phyloP scores from a whole-genome alignment of 2,329 filamentous ascomycete species.

The Albifimbria verrucaria region DNA sequence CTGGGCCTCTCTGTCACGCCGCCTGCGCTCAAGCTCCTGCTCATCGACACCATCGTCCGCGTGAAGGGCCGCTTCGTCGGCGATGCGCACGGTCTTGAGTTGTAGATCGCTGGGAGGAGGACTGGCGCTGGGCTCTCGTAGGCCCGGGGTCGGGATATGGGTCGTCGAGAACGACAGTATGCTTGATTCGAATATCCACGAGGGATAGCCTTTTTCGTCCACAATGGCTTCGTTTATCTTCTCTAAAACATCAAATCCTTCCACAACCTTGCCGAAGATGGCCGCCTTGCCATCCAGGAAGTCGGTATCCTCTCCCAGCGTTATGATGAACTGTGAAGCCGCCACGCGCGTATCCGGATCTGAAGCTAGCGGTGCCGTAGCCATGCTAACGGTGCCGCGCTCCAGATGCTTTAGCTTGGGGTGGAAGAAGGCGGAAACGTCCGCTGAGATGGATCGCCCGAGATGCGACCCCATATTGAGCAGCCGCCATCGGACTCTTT shows the following conservation, averaged over 20 bases:
- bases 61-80: slow-evolving; percentile 79
- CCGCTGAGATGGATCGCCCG: slow-evolving; percentile 63
- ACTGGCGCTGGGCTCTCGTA: slow-evolving; percentile 75
- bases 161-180: slow-evolving; percentile 89
- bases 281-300: slow-evolving; percentile 91
- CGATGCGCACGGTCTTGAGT: slow-evolving; percentile 86
- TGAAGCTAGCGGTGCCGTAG: slow-evolving; percentile 72
- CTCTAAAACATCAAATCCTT: slow-evolving; percentile 90
- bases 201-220: slow-evolving; percentile 84
- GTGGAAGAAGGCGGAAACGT: slow-evolving; percentile 83
- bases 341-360: slow-evolving; percentile 81
- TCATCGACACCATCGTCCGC: slow-evolving; percentile 70
- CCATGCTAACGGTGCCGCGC: slow-evolving; percentile 94
- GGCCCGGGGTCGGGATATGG: slow-evolving; percentile 78
- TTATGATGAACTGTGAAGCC: slow-evolving; percentile 91
- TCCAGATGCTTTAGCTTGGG: slow-evolving; percentile 86
- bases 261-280: slow-evolving; percentile 91
- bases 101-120: slow-evolving; percentile 81
- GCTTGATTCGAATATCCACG: slow-evolving; percentile 91
- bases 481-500: slow-evolving; percentile 85
- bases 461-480: slow-evolving; percentile 85
- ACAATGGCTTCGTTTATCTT: slow-evolving; percentile 90
- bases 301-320: slow-evolving; percentile 83
- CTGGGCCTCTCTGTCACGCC: slow-evolving; percentile 84
- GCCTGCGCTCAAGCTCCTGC: slow-evolving; percentile 73